Percentiles rank a stretch among this genome's conserved stretches.
phyloP scores from a whole-genome alignment of 768 basidiomycete genomes.

The Gymnopilus junonius region DNA sequence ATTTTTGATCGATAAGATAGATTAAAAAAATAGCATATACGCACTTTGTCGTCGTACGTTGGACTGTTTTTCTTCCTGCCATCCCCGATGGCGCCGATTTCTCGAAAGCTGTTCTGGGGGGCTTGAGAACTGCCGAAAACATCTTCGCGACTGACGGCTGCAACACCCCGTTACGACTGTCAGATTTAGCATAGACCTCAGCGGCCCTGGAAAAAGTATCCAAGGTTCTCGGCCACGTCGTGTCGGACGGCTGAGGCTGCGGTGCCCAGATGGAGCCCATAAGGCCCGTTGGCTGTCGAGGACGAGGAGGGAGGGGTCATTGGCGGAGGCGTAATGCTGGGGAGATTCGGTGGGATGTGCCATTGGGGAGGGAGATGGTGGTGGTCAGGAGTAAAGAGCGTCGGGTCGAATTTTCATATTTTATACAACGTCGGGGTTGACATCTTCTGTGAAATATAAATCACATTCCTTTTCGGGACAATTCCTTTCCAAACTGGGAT shows the following conservation, averaged over 20 bases:
- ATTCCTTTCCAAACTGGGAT: constrained; percentile 36
- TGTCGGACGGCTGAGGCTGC: constrained; percentile 69
- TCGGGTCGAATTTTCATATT: constrained; percentile 29
- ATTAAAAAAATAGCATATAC: constrained; percentile 16
- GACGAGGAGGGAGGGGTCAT: constrained; percentile 46
- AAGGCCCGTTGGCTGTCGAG: constrained; percentile 44
- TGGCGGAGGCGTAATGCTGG: constrained; percentile 39
- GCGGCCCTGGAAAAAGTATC: constrained; percentile 62
- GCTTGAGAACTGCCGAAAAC: constrained; percentile 58
- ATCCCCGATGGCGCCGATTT: constrained; percentile 80
- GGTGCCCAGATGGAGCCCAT: constrained; percentile 82
- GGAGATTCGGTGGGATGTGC: constrained; percentile 37
- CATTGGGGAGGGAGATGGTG: constrained; percentile 39
- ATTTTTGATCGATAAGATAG: constrained; percentile 24
- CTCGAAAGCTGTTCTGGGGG: constrained; percentile 34
- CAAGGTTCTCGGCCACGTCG: constrained; percentile 70
- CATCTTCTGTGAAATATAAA: constrained; percentile 36
- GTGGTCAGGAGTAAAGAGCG: constrained; percentile 49
- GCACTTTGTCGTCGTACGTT: constrained; percentile 58
- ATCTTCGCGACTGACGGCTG: constrained; percentile 56
- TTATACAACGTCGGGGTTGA: constrained; percentile 38
- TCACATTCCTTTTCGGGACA: constrained; percentile 40
- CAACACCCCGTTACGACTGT: constrained; percentile 26
- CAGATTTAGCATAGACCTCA: constrained; percentile 35
- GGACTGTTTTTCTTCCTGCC: constrained; percentile 69